Evolutionary conservation across 345 rosid species (phyloP).

Genomic region (Eucalyptus marginata): DNA sequence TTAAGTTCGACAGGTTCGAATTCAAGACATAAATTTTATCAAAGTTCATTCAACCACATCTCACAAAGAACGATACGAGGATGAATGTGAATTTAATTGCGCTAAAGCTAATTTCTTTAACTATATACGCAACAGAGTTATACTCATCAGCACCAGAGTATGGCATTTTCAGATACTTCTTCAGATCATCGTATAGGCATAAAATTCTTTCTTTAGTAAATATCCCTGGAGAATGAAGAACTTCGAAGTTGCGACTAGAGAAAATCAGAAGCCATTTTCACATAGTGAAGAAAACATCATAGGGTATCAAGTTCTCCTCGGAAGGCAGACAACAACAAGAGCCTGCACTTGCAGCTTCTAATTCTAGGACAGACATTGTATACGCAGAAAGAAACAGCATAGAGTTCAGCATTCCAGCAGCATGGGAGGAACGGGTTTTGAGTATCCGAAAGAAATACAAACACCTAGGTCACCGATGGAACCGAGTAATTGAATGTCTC

Average conservation of each 20-base stretch:
- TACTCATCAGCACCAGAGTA: neutral
- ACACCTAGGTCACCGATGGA: neutral
- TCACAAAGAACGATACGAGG: neutral
- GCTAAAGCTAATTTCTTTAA: neutral
- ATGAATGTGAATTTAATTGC: neutral
- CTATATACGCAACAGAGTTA: neutral
- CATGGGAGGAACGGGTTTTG: neutral
- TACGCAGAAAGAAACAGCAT: neutral
- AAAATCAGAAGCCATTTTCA: neutral
- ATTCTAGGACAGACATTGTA: neutral
- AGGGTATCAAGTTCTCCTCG: neutral
- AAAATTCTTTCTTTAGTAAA: neutral
- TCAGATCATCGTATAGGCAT: neutral
- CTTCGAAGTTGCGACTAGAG: neutral
- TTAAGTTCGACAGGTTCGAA: neutral
- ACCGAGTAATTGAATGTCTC: neutral
- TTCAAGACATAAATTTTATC: neutral
- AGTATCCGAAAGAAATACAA: neutral
- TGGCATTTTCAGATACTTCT: neutral
- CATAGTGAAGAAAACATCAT: neutral
- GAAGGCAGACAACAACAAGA: neutral
- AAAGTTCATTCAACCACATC: neutral
- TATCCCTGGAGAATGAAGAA: neutral
- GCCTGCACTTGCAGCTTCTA: neutral
- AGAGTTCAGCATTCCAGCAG: neutral